phyloP scores from a whole-genome alignment of 768 basidiomycete species.

The Termitomyces heimii region DNA sequence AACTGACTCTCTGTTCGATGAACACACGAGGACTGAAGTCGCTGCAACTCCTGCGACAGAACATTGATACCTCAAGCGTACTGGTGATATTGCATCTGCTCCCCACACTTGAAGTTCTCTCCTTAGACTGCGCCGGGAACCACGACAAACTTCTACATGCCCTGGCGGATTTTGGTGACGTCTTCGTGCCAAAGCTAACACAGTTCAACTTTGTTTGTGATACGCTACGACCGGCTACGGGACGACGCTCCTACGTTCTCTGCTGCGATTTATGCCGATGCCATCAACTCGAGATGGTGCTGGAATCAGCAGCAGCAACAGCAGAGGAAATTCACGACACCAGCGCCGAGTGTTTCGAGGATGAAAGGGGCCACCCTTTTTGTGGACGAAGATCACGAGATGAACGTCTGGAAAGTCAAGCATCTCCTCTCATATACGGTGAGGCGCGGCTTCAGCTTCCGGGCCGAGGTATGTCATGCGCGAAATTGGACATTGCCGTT shows the following conservation, averaged over 20 bases:
- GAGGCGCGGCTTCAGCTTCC: not conserved
- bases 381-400: not conserved
- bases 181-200: not conserved
- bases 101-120: not conserved
- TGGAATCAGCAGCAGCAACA: not conserved
- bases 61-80: not conserved
- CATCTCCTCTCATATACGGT: not conserved
- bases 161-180: not conserved
- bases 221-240: not conserved
- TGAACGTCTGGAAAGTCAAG: not conserved
- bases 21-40: not conserved
- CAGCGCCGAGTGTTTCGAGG: not conserved
- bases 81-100: not conserved
- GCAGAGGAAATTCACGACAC: not conserved
- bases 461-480: not conserved
- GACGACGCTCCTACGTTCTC: not conserved
- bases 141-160: not conserved
- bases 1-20: not conserved
- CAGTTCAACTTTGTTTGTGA: not conserved
- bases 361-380: not conserved
- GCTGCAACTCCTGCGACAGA: not conserved
- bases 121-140: not conserved
- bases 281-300: not conserved
- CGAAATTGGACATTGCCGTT: not conserved
- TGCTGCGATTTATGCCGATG: not conserved